phyloP scores from a whole-genome alignment of 2,329 filamentous ascomycete genomes.

The Fusarium ramigenum region DNA sequence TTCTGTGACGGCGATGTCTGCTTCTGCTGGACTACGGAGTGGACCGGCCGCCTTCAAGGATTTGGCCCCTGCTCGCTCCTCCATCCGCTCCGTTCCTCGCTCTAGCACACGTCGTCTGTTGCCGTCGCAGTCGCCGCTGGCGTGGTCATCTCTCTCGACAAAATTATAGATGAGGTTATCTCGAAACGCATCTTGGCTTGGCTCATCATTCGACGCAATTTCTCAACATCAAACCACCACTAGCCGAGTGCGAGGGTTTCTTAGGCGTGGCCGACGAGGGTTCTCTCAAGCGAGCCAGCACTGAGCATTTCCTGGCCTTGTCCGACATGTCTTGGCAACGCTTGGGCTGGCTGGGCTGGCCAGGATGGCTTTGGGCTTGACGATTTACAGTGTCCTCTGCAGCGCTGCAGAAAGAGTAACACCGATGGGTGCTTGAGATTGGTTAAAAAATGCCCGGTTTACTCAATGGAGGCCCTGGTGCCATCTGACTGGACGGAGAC shows the following conservation, averaged over 20 bases:
- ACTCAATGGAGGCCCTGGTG: conserved; percentile 13
- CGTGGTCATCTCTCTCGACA: conserved; percentile 19
- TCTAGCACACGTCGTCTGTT: conserved; percentile 8
- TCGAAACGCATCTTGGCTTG: conserved; percentile 24
- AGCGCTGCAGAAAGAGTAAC: conserved; percentile 16
- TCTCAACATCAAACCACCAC: conserved; percentile 24
- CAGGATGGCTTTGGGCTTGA: conserved; percentile 18
- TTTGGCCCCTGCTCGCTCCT: conserved; percentile 20
- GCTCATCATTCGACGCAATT: conserved; percentile 33
- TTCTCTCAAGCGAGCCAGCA: conserved; percentile 27
- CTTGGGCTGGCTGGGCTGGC: conserved; percentile 33
- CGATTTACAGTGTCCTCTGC: conserved; percentile 25
- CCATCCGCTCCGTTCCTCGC: conserved; percentile 23
- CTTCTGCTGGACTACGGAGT: conserved; percentile 23
- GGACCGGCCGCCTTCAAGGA: conserved; percentile 28
- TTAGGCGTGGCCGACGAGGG: conserved; percentile 11
- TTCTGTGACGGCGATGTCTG: conserved; percentile 25
- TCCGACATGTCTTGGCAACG: conserved; percentile 34
- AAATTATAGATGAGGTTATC: conserved; percentile 27
- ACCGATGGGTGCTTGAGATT: conserved; percentile 27
- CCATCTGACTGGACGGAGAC: conserved; percentile 6
- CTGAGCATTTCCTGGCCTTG: conserved; percentile 30
- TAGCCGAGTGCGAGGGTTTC: conserved; percentile 3
- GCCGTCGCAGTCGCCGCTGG: neutral
- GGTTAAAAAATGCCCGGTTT: conserved; percentile 30